Conservation (phyloP, 306 rosid species). For the apple (Malus domestica) region DNA sequence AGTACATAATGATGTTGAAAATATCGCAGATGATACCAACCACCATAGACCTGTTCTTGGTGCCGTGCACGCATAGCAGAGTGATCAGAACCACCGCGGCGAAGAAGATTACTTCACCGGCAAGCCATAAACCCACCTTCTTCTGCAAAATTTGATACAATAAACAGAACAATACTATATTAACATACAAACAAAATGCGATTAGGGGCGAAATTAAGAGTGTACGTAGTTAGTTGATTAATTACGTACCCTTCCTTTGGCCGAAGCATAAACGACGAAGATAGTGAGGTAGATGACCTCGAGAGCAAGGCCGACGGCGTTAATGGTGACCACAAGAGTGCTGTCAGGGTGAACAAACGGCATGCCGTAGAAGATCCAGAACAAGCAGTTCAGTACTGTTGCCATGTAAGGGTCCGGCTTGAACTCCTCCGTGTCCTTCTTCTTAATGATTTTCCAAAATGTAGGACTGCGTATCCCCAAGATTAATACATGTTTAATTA, state of each 20-base stretch:
- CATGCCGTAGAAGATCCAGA: slow-evolving; percentile 67
- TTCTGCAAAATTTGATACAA: slow-evolving; percentile 29
- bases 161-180: too few relatives aligned
- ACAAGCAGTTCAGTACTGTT: slow-evolving; percentile 54
- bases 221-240: not conserved
- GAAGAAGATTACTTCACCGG: slow-evolving; percentile 24
- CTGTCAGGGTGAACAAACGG: slow-evolving; percentile 70
- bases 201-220: too few relatives aligned
- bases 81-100: slow-evolving; percentile 28
- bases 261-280: slow-evolving; percentile 26
- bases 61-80: slow-evolving; percentile 30
- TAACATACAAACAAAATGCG: too few relatives aligned
- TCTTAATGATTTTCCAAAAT: slow-evolving; percentile 42
- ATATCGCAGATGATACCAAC: slow-evolving; percentile 61
- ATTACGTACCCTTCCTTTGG: slow-evolving; percentile 40
- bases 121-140: slow-evolving; percentile 16
- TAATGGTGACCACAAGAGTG: slow-evolving; percentile 51
- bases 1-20: slow-evolving; percentile 67
- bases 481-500: not conserved
- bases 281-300: slow-evolving; percentile 49
- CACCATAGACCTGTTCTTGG: slow-evolving; percentile 35
- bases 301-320: slow-evolving; percentile 43
- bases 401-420: slow-evolving; percentile 61
- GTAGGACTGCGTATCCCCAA: slow-evolving; percentile 47
- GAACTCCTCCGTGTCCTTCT: slow-evolving; percentile 53